A percentile compares a stretch with the other conserved stretches of the same genome.
These are phyloP conservation scores for Chlorella sp. DNA, from an alignment of 139 green algal species.

Conservation along the genomic window DNA sequence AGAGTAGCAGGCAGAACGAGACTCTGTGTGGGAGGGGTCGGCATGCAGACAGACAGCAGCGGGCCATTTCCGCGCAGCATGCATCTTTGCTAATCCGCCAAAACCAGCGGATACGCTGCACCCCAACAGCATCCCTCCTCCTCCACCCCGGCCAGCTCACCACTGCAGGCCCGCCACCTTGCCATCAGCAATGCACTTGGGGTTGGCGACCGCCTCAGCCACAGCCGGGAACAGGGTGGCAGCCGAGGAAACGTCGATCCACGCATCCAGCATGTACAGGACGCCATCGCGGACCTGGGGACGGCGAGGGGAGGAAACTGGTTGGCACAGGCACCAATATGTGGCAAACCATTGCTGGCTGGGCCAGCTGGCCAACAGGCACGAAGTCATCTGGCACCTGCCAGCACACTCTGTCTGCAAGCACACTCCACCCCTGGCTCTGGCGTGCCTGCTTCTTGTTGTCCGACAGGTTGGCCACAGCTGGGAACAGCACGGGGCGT, in stretches of 20 bases:
- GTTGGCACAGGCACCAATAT: too few relatives aligned
- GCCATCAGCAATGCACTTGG: constrained; percentile 80
- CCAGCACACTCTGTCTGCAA: too few relatives aligned
- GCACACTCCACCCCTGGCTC: too few relatives aligned
- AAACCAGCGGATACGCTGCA: too few relatives aligned
- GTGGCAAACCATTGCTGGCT: too few relatives aligned
- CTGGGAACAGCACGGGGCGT: constrained; percentile 54
- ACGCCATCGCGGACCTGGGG: constrained; percentile 80
- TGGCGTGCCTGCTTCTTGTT: constrained; percentile 85
- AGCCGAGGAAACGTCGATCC: constrained; percentile 55
- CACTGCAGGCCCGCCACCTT: constrained; percentile 71
- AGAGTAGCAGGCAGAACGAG: background rate
- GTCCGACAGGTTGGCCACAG: constrained; percentile 87
- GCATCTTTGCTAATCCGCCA: too few relatives aligned
- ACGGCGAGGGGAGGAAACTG: background rate
- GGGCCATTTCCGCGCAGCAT: too few relatives aligned
- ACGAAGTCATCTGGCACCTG: too few relatives aligned
- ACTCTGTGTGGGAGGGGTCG: too few relatives aligned
- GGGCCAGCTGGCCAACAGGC: background rate
- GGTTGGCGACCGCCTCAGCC: constrained; percentile 57
- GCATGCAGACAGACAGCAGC: background rate
- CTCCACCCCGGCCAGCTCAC: constrained; percentile 40
- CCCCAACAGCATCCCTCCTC: too few relatives aligned
- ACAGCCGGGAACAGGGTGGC: constrained; percentile 69
- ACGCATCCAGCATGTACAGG: constrained; percentile 84